Percentiles rank a stretch among this genome's conserved stretches.
Evolutionary conservation across 495 filamentous ascomycete species (phyloP).

Genomic region (Aspergillus panamensis): DNA sequence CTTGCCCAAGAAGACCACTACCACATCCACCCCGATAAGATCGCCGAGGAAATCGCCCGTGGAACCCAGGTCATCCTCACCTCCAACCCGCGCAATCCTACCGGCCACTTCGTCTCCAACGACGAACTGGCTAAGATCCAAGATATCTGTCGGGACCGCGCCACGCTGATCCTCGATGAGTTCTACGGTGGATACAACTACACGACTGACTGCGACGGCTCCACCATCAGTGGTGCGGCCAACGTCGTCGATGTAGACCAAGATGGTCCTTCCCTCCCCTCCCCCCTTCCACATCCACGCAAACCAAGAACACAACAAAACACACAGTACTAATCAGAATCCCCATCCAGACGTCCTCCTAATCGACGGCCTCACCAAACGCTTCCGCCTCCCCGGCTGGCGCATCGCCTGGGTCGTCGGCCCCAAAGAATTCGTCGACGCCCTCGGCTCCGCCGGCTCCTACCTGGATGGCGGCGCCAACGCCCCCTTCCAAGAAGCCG

Average conservation of each 20-base stretch:
- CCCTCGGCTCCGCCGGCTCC: slow-evolving; percentile 85
- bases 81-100: slow-evolving; percentile 95
- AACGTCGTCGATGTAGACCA: slow-evolving; percentile 70
- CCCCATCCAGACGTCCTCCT: slow-evolving; percentile 68
- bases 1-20: slow-evolving; percentile 80
- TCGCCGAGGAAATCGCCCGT: slow-evolving; percentile 83
- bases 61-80: slow-evolving; percentile 87
- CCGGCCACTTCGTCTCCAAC: slow-evolving; percentile 78
- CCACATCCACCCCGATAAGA: slow-evolving; percentile 88
- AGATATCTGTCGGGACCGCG: slow-evolving; percentile 84
- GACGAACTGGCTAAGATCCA: slow-evolving; percentile 83
- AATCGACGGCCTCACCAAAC: slow-evolving; percentile 94
- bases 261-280: slow-evolving; percentile 46
- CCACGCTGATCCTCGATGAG: slow-evolving; percentile 90
- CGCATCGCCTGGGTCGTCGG: slow-evolving; percentile 94
- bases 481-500: slow-evolving; percentile 92
- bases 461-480: slow-evolving; percentile 97
- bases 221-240: slow-evolving; percentile 79
- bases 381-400: slow-evolving; percentile 94
- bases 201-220: slow-evolving; percentile 83
- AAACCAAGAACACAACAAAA: slow-evolving; percentile 4
- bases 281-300: slow-evolving; percentile 38
- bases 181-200: slow-evolving; percentile 98
- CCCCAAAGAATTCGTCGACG: slow-evolving; percentile 93
- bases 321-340: too few relatives aligned